Evolutionary conservation across 2,329 filamentous ascomycete genomes (phyloP).

Genomic region (Trichoderma harzianum): DNA sequence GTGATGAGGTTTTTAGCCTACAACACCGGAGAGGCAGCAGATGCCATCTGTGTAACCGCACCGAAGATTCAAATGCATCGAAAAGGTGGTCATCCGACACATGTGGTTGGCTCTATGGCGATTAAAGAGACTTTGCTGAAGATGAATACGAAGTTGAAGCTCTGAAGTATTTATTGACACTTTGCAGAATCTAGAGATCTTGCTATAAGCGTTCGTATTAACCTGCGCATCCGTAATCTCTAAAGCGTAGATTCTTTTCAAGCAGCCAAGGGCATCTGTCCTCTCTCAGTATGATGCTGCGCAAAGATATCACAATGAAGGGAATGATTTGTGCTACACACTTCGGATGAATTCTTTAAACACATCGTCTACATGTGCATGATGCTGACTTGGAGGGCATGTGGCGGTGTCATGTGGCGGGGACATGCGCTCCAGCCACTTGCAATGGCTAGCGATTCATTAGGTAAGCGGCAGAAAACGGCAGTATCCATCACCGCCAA

Average conservation of each 20-base stretch:
- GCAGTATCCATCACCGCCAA: conserved; percentile 25
- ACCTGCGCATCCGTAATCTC: not conserved
- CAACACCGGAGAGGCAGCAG: not conserved
- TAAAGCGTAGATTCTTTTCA: not conserved
- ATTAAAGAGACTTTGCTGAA: not conserved
- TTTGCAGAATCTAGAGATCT: not conserved
- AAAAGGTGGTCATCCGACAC: not conserved
- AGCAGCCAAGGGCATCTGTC: not conserved
- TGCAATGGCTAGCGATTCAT: not conserved
- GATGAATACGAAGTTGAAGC: not conserved
- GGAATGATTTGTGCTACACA: not conserved
- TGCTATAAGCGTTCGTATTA: not conserved
- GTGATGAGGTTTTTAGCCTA: not conserved
- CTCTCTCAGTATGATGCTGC: not conserved
- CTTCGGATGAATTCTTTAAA: not conserved
- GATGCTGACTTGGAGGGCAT: not conserved
- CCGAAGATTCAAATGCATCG: not conserved
- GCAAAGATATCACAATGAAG: not conserved
- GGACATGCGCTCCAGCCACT: not conserved
- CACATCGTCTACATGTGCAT: not conserved
- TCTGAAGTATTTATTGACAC: not conserved
- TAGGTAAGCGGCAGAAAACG: conserved; percentile 23
- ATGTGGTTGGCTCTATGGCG: not conserved
- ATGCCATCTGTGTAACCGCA: not conserved
- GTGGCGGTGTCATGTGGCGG: not conserved